Percentiles rank a stretch among this genome's conserved stretches.
These are phyloP conservation scores for Phaeotremella skinneri DNA, from an alignment of 768 basidiomycete species.

Conservation along the genomic window DNA sequence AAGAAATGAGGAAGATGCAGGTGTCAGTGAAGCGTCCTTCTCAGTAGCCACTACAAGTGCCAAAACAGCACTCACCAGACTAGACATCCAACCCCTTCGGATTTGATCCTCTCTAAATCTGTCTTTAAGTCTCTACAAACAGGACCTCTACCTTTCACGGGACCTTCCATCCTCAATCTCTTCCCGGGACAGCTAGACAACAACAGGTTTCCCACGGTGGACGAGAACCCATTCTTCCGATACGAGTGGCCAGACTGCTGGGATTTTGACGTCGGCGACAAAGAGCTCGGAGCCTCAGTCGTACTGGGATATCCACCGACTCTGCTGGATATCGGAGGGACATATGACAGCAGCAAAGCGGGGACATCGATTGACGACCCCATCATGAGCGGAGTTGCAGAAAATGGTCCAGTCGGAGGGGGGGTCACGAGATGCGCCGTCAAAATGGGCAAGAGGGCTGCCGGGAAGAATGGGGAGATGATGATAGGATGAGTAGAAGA, in stretches of 20 bases:
- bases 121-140: constrained; percentile 77
- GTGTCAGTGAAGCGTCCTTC: neutral
- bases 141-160: constrained; percentile 71
- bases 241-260: neutral
- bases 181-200: constrained; percentile 94
- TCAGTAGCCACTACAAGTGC: neutral
- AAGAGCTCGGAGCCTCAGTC: constrained; percentile 39
- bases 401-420: constrained; percentile 12
- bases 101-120: constrained; percentile 72
- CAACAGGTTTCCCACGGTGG: constrained; percentile 73
- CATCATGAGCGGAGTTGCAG: constrained; percentile 16
- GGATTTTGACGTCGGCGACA: constrained; percentile 20
- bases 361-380: constrained; percentile 36
- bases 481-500: constrained; percentile 81
- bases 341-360: constrained; percentile 24
- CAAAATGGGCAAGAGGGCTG: constrained; percentile 60
- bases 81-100: constrained; percentile 70
- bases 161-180: constrained; percentile 67
- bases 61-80: constrained; percentile 63
- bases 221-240: constrained; percentile 1
- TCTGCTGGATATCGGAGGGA: constrained; percentile 13
- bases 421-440: constrained; percentile 30
- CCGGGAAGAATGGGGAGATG: constrained; percentile 66
- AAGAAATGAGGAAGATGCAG: neutral
- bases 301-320: neutral